A percentile compares a stretch with the other conserved stretches of the same genome.
These are phyloP conservation scores for Tricholoma sp. DNA, from an alignment of 768 basidiomycete genomes.

Conservation along the genomic window DNA sequence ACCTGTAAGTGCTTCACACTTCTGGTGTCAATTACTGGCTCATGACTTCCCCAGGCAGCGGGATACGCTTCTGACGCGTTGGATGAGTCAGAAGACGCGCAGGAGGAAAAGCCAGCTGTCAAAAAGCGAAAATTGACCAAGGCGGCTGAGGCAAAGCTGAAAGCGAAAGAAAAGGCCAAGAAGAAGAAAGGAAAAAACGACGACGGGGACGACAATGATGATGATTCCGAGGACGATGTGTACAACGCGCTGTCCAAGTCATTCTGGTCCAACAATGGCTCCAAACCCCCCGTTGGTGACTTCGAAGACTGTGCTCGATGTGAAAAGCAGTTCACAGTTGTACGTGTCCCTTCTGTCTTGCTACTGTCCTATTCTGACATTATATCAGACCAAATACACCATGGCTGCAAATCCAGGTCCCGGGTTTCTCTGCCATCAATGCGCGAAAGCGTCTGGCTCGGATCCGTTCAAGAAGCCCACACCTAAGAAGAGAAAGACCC, in stretches of 20 bases:
- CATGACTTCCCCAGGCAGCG: slow-evolving; percentile 14
- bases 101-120: slow-evolving; percentile 24
- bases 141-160: slow-evolving; percentile 35
- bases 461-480: slow-evolving; percentile 86
- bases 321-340: slow-evolving; percentile 82
- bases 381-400: slow-evolving; percentile 77
- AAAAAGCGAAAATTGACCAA: slow-evolving; percentile 59
- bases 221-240: slow-evolving; percentile 56
- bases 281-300: slow-evolving; percentile 69
- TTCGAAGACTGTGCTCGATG: slow-evolving; percentile 82
- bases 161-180: slow-evolving; percentile 36
- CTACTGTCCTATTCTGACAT: neutral
- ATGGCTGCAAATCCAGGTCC: slow-evolving; percentile 63
- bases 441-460: slow-evolving; percentile 69
- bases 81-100: slow-evolving; percentile 47
- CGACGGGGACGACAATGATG: slow-evolving; percentile 23
- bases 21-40: neutral
- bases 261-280: slow-evolving; percentile 27
- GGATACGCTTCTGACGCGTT: slow-evolving; percentile 74
- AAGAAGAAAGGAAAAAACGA: slow-evolving; percentile 44
- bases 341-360: slow-evolving; percentile 32
- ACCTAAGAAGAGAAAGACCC: slow-evolving; percentile 54
- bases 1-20: slow-evolving; percentile 4
- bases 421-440: slow-evolving; percentile 81
- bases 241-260: slow-evolving; percentile 61